These are phyloP conservation scores for Tremellales sp. DNA, from an alignment of 1,284 basidiomycete species.

Conservation along the genomic window DNA sequence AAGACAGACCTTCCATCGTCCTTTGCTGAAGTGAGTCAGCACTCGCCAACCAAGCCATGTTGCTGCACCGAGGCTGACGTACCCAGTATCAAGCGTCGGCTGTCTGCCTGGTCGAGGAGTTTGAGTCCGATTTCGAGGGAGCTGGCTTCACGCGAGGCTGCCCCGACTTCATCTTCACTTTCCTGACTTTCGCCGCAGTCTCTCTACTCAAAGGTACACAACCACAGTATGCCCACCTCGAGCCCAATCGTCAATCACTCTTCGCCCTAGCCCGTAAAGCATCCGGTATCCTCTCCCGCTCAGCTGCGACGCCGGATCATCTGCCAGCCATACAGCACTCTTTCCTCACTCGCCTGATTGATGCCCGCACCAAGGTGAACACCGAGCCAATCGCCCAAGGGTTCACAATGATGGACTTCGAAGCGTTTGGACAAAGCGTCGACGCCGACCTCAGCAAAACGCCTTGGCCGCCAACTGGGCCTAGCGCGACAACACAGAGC, in stretches of 20 bases:
- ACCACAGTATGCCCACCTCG: constrained; percentile 8
- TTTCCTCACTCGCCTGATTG: constrained; percentile 14
- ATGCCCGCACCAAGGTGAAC: background rate
- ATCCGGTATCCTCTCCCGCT: constrained; percentile 24
- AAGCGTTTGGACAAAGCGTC: constrained; percentile 8
- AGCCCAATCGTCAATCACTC: constrained; percentile 8
- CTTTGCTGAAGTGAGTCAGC: constrained; percentile 21
- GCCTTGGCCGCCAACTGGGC: constrained; percentile 11
- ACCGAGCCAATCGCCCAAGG: background rate
- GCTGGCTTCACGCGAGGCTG: constrained; percentile 15
- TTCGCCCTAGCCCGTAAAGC: constrained; percentile 12
- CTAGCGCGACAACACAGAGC: background rate
- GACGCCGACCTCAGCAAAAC: constrained; percentile 10
- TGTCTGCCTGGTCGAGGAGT: constrained; percentile 19
- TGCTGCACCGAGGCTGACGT: background rate
- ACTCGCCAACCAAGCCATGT: background rate
- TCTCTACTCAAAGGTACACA: constrained; percentile 22
- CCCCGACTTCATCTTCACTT: constrained; percentile 30
- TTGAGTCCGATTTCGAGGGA: constrained; percentile 18
- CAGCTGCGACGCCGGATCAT: constrained; percentile 21
- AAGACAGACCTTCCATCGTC: constrained; percentile 10
- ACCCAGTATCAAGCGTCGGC: constrained; percentile 22
- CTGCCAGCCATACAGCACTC: constrained; percentile 18
- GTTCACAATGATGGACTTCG: constrained; percentile 7
- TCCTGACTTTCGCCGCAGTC: constrained; percentile 29